These are phyloP conservation scores for Spinellus fusiger DNA, from an alignment of 192 early-diverging fungal species.

Conservation along the genomic window DNA sequence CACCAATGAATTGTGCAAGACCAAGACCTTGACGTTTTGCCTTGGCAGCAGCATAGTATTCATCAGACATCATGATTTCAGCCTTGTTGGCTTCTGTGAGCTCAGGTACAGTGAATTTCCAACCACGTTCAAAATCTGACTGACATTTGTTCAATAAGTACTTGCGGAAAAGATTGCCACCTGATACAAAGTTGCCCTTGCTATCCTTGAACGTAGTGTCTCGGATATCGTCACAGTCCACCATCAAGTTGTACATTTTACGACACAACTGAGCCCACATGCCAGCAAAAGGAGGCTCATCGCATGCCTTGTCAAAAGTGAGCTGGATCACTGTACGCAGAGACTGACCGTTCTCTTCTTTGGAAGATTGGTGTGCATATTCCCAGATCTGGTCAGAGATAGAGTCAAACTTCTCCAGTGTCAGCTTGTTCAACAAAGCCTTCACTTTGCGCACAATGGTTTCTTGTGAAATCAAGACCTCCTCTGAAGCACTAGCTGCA, in stretches of 20 bases:
- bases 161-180: conserved; percentile 79
- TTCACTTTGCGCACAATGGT: conserved; percentile 74
- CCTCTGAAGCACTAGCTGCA: conserved; percentile 31
- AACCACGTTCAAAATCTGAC: conserved; percentile 87
- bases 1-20: conserved; percentile 90
- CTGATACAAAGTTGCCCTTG: conserved; percentile 47
- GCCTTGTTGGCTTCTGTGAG: conserved; percentile 52
- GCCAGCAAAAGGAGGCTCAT: conserved; percentile 84
- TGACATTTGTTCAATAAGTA: conserved; percentile 92
- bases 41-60: conserved; percentile 82
- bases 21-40: conserved; percentile 93
- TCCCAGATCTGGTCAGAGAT: conserved; percentile 80
- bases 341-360: conserved; percentile 62
- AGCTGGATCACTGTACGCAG: conserved; percentile 78
- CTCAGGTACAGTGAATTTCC: conserved; percentile 74
- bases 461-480: conserved; percentile 41
- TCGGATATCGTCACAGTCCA: conserved; percentile 45
- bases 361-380: conserved; percentile 64
- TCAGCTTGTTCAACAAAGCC: conserved; percentile 94
- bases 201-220: conserved; percentile 48
- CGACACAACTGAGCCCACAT: conserved; percentile 89
- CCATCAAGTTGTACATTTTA: conserved; percentile 64
- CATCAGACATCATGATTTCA: conserved; percentile 63
- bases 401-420: conserved; percentile 88
- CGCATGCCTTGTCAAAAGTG: conserved; percentile 93